These are phyloP conservation scores for Leptographium radiaticola DNA, from an alignment of 2,329 filamentous ascomycete species.

Conservation along the genomic window DNA sequence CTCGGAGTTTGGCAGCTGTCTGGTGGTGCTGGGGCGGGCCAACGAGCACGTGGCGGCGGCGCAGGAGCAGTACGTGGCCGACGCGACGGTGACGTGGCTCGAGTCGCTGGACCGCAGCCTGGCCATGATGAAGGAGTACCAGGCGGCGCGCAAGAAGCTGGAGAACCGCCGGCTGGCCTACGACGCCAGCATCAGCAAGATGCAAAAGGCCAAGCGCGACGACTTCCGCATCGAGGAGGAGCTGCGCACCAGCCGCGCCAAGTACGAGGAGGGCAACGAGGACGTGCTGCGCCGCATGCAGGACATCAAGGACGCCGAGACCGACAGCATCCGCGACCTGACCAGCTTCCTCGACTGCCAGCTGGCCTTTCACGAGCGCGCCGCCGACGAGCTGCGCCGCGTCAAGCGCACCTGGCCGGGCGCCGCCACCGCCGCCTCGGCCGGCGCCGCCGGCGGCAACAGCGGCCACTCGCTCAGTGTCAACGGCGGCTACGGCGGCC, in stretches of 20 bases:
- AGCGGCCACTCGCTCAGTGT: slow-evolving; percentile 11
- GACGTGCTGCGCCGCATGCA: slow-evolving; percentile 88
- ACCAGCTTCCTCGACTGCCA: slow-evolving; percentile 76
- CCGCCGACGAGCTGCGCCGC: slow-evolving; percentile 63
- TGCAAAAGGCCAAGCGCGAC: slow-evolving; percentile 88
- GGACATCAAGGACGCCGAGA: slow-evolving; percentile 87
- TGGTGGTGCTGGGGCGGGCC: slow-evolving; percentile 67
- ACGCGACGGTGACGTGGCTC: slow-evolving; percentile 73
- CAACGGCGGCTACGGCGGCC: slow-evolving; percentile 16
- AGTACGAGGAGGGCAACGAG: slow-evolving; percentile 91
- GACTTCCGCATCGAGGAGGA: slow-evolving; percentile 92
- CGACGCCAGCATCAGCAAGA: slow-evolving; percentile 76
- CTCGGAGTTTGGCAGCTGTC: slow-evolving; percentile 80
- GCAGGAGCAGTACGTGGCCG: slow-evolving; percentile 69
- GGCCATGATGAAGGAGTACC: slow-evolving; percentile 95
- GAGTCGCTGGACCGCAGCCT: slow-evolving; percentile 83
- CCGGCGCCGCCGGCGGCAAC: slow-evolving; percentile 1
- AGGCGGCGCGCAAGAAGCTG: slow-evolving; percentile 87
- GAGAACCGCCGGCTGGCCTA: slow-evolving; percentile 81
- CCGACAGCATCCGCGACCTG: slow-evolving; percentile 68
- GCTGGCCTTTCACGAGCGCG: slow-evolving; percentile 82
- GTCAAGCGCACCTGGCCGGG: slow-evolving; percentile 32
- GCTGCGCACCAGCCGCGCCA: slow-evolving; percentile 77
- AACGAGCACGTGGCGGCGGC: slow-evolving; percentile 79
- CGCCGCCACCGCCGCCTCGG: slow-evolving; percentile 10